Conservation (phyloP, 257 asterid genomes). For the Solanum infundibuliforme region DNA sequence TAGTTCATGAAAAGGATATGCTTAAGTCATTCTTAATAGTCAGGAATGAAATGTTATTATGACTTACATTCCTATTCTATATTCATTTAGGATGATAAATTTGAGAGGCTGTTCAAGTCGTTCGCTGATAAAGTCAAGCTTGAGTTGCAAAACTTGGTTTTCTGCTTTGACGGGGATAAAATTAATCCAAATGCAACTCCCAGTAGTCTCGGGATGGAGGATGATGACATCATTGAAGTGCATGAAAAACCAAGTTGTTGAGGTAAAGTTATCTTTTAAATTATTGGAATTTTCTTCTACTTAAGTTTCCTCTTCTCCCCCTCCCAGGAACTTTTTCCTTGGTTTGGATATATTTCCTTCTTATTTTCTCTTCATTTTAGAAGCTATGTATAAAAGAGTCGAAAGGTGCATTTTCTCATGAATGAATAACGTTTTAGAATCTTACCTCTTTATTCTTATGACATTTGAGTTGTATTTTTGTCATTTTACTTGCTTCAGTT, state of each 20-base stretch:
- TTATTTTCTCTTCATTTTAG: neutral
- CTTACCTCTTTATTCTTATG: neutral
- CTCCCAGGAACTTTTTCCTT: neutral
- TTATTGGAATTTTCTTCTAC: neutral
- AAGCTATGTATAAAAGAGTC: neutral
- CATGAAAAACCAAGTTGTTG: slow-evolving; percentile 37
- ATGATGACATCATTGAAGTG: slow-evolving; percentile 76
- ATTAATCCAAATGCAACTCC: slow-evolving; percentile 55
- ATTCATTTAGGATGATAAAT: slow-evolving; percentile 62
- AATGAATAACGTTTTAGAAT: neutral
- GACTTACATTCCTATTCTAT: neutral
- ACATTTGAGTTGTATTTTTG: neutral
- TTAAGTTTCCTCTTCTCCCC: neutral
- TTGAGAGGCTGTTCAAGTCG: slow-evolving; percentile 67
- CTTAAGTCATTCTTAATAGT: neutral
- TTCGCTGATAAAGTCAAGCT: slow-evolving; percentile 58
- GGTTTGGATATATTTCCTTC: neutral
- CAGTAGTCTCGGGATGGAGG: slow-evolving; percentile 75
- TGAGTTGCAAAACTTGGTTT: slow-evolving; percentile 44
- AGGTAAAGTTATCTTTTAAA: neutral
- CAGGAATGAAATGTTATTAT: neutral
- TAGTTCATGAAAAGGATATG: neutral
- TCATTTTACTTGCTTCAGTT: neutral
- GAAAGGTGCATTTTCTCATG: neutral
- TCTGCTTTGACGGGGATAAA: slow-evolving; percentile 77